These are phyloP conservation scores for Setaria italica DNA, from an alignment of 202 grass and related monocot species.

Conservation along the genomic window DNA sequence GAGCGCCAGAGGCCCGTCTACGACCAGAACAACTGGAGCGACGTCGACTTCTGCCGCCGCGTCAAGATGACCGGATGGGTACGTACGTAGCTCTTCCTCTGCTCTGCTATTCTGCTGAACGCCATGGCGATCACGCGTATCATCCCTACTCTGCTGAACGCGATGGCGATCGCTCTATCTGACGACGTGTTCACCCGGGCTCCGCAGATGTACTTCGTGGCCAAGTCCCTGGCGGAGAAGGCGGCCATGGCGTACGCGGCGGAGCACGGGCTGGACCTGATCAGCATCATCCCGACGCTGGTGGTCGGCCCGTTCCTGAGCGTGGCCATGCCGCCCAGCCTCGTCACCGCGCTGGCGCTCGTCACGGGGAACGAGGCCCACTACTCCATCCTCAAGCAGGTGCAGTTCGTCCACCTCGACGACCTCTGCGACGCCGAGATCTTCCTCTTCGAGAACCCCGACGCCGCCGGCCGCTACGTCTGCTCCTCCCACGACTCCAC, in stretches of 20 bases:
- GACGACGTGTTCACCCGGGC: not conserved
- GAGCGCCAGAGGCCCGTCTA: slow-evolving; percentile 51
- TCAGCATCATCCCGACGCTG: slow-evolving; percentile 82
- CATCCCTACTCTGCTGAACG: too few species aligned
- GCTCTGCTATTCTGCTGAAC: not conserved
- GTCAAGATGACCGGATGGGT: slow-evolving; percentile 99
- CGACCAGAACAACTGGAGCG: slow-evolving; percentile 80
- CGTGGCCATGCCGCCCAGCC: slow-evolving; percentile 80
- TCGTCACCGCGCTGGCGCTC: slow-evolving; percentile 75
- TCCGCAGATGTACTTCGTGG: slow-evolving; percentile 85
- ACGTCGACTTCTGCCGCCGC: slow-evolving; percentile 76
- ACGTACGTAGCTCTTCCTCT: not conserved
- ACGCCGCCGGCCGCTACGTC: slow-evolving; percentile 71
- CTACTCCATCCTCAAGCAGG: slow-evolving; percentile 79
- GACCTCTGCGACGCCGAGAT: slow-evolving; percentile 86
- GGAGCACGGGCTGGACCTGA: slow-evolving; percentile 71
- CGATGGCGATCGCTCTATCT: not conserved
- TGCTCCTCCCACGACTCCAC: slow-evolving; percentile 82
- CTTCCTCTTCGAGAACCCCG: slow-evolving; percentile 78
- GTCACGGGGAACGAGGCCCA: slow-evolving; percentile 81
- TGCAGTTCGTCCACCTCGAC: slow-evolving; percentile 83
- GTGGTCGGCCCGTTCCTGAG: slow-evolving; percentile 87
- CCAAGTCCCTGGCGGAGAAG: slow-evolving; percentile 83
- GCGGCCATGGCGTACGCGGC: slow-evolving; percentile 75
- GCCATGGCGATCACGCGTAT: not conserved